These are phyloP conservation scores for Ustilago crameri DNA, from an alignment of 1,284 basidiomycete genomes.

Conservation along the genomic window DNA sequence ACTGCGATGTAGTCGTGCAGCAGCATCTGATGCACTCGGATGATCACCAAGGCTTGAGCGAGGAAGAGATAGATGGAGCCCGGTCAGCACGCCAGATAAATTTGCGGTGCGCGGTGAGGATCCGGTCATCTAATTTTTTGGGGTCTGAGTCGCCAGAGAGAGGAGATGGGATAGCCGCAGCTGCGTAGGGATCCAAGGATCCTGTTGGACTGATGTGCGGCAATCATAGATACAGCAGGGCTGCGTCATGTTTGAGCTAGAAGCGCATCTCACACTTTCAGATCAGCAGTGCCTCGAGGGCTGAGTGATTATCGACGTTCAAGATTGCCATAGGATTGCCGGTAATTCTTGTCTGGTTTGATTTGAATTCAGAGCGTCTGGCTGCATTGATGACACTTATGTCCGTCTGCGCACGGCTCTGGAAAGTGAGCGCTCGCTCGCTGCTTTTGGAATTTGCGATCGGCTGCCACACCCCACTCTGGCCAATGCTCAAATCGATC, in stretches of 20 bases:
- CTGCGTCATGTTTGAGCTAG: constrained; percentile 18
- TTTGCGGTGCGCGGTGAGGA: constrained; percentile 5
- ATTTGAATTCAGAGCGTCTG: neutral
- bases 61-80: no score
- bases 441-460: constrained; percentile 12
- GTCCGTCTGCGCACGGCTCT: no score
- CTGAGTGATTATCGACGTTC: constrained; percentile 8
- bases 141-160: neutral
- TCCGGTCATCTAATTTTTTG: constrained; percentile 16
- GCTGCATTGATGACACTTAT: neutral
- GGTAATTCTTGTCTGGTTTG: neutral
- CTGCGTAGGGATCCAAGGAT: no score
- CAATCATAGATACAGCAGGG: no score
- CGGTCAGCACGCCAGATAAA: neutral
- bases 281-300: neutral
- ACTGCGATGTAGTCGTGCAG: no score
- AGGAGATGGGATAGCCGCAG: no score
- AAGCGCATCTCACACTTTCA: constrained; percentile 4
- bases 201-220: no score
- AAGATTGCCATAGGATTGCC: constrained; percentile 3
- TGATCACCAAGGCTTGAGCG: neutral
- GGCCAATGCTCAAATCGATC: constrained; percentile 24
- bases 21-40: neutral
- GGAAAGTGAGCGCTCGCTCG: no score
- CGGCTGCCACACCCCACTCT: neutral